Evolutionary conservation across 257 asterid genomes (phyloP).

Genomic region (Nemophila menziesii): DNA sequence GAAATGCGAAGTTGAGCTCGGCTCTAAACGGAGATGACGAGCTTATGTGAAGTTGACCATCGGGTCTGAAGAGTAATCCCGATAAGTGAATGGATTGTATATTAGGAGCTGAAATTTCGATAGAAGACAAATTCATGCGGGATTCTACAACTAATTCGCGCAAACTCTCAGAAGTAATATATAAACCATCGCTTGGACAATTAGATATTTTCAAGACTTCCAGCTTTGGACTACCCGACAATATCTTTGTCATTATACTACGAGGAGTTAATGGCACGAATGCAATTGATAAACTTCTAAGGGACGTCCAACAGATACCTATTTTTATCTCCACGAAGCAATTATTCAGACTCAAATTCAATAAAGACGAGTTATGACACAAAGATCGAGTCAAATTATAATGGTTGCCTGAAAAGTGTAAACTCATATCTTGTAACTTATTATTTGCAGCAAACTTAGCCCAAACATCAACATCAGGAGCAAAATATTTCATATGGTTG

Average conservation of each 20-base stretch:
- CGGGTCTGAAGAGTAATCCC: background rate
- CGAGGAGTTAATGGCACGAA: background rate
- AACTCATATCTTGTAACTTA: too few species aligned
- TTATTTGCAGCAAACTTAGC: too few species aligned
- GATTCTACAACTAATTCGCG: background rate
- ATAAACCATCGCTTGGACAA: background rate
- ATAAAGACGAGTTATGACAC: constrained; percentile 6
- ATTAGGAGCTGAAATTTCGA: constrained; percentile 15
- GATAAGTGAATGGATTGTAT: background rate
- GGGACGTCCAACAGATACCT: constrained; percentile 7
- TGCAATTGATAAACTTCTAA: background rate
- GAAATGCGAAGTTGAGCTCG: background rate
- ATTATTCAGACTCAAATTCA: background rate
- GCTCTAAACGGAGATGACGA: constrained; percentile 2
- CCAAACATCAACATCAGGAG: too few species aligned
- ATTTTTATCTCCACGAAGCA: background rate
- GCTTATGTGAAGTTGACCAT: background rate
- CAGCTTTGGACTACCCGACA: constrained; percentile 1
- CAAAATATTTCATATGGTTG: too few species aligned
- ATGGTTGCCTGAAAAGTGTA: too few species aligned
- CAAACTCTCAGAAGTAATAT: background rate
- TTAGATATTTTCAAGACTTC: background rate
- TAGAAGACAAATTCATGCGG: too few species aligned
- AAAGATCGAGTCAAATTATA: background rate
- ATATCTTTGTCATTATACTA: background rate